Conservation (phyloP, 768 basidiomycete genomes). For the Leccinum longicurvipes region DNA sequence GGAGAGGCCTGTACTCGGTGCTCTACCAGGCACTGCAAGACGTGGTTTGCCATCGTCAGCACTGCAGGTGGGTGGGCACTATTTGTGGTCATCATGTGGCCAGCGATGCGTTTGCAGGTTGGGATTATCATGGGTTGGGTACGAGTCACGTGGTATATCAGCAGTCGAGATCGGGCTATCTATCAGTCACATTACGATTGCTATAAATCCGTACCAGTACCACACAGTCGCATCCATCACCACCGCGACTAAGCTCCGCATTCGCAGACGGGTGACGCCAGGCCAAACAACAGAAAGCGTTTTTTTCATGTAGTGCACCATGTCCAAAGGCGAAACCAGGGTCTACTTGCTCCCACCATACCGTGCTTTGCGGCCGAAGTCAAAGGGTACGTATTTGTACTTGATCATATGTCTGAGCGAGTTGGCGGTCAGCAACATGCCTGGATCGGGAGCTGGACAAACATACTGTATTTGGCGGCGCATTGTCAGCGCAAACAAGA, state of each 20-base stretch:
- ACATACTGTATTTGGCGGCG: constrained; percentile 91
- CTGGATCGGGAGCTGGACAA: neutral
- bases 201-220: constrained; percentile 29
- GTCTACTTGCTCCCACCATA: constrained; percentile 62
- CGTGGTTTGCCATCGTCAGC: constrained; percentile 36
- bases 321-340: neutral
- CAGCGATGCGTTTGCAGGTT: neutral
- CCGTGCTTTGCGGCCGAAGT: constrained; percentile 88
- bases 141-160: constrained; percentile 15
- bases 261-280: constrained; percentile 8
- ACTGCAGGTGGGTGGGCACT: constrained; percentile 33
- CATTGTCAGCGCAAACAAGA: constrained; percentile 94
- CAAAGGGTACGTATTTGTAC: constrained; percentile 96
- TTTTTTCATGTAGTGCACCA: constrained; percentile 3
- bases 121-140: neutral
- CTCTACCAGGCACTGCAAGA: constrained; percentile 33
- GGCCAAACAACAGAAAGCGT: constrained; percentile 7
- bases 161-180: neutral
- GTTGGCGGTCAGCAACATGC: constrained; percentile 6
- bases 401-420: constrained; percentile 93
- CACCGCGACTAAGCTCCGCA: constrained; percentile 12
- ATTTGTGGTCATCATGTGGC: constrained; percentile 13
- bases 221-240: constrained; percentile 17
- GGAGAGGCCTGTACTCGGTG: constrained; percentile 26
- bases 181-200: constrained; percentile 23